Evolutionary conservation across 345 rosid genomes (phyloP).

Genomic region (Eucalyptus curtisii): DNA sequence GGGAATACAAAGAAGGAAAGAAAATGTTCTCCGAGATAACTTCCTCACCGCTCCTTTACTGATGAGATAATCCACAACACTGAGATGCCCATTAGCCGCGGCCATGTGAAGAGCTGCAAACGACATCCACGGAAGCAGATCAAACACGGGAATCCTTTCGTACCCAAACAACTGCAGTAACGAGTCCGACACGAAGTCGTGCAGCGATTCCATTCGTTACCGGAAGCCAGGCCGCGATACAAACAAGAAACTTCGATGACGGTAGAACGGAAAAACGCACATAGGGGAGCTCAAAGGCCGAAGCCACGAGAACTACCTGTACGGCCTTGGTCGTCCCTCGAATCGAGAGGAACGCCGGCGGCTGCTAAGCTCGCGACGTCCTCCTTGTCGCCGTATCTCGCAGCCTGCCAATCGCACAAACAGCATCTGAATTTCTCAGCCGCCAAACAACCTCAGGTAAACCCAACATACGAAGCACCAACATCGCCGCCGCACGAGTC

Average conservation of each 20-base stretch:
- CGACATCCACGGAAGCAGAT: background rate
- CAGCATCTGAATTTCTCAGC: background rate
- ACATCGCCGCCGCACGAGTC: background rate
- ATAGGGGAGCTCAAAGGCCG: background rate
- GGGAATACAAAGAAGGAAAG: background rate
- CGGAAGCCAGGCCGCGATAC: background rate
- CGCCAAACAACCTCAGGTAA: background rate
- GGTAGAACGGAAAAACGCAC: background rate
- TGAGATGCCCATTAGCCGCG: slow-evolving; percentile 75
- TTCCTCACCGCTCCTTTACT: slow-evolving; percentile 55
- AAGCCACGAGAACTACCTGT: slow-evolving; percentile 26
- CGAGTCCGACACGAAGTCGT: background rate
- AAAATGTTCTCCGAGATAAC: background rate
- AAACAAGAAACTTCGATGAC: background rate
- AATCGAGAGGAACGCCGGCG: slow-evolving; percentile 57
- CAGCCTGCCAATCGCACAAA: slow-evolving; percentile 46
- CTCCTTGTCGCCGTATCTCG: slow-evolving; percentile 74
- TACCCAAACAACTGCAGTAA: background rate
- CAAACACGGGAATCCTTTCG: background rate
- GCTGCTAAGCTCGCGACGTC: slow-evolving; percentile 45
- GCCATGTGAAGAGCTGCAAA: slow-evolving; percentile 90
- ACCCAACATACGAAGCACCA: background rate
- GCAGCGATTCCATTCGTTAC: background rate
- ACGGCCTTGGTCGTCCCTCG: slow-evolving; percentile 78
- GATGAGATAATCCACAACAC: slow-evolving; percentile 63